Conservation (phyloP, 352 stramenopile genomes). For the Phytopythium oedochilum region DNA sequence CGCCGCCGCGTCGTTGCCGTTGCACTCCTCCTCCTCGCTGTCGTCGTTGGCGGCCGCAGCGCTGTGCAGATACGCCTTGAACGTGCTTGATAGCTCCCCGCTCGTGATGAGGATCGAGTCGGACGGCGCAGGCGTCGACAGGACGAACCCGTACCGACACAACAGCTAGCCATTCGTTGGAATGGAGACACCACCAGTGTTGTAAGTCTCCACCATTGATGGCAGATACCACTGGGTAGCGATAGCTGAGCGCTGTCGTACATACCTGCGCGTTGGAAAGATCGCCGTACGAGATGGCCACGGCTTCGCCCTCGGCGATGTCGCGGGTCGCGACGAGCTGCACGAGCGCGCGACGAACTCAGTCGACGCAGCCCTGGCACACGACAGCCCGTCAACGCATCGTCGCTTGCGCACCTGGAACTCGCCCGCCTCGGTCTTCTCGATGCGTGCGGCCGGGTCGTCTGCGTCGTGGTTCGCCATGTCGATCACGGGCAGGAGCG, state of each 20-base stretch:
- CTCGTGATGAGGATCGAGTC: constrained; percentile 57
- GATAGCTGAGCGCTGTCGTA: neutral
- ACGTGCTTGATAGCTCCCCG: constrained; percentile 32
- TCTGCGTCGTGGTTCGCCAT: constrained; percentile 66
- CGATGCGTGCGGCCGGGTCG: constrained; percentile 42
- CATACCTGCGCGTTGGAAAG: constrained; percentile 69
- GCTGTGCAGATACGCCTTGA: constrained; percentile 24
- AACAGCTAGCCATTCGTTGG: constrained; percentile 30
- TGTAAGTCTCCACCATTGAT: too few species aligned
- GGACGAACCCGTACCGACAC: constrained; percentile 69
- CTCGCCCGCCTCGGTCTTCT: constrained; percentile 26
- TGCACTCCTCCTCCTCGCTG: constrained; percentile 17
- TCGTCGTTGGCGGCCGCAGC: constrained; percentile 22
- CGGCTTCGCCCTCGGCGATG: constrained; percentile 33
- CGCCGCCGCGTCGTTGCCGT: constrained; percentile 10
- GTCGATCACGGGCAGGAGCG: constrained; percentile 68
- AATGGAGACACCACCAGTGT: too few species aligned
- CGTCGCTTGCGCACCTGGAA: constrained; percentile 43
- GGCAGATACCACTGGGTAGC: too few species aligned
- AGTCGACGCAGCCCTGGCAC: neutral
- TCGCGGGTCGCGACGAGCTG: constrained; percentile 46
- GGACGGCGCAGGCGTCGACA: constrained; percentile 24
- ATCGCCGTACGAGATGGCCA: constrained; percentile 72
- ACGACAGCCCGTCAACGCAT: constrained; percentile 3
- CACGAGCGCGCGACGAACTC: neutral